Conservation (phyloP, 2,329 filamentous ascomycete genomes). For the Colletotrichum higginsianum region DNA sequence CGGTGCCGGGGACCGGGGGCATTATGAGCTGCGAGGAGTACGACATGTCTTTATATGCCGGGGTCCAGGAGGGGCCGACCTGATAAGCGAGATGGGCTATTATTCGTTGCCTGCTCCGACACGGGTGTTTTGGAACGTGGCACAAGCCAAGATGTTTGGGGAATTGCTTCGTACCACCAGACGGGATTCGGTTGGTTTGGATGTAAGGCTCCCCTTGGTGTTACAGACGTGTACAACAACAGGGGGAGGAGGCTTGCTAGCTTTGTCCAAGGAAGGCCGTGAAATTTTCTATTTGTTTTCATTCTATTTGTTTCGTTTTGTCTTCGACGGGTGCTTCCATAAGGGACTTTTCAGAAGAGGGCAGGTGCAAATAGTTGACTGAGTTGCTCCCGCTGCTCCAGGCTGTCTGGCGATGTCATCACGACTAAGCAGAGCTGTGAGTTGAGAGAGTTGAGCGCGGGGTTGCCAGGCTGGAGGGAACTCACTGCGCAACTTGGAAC, state of each 20-base stretch:
- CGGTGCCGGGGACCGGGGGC: slow-evolving; percentile 17
- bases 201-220: too few species aligned
- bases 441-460: too few species aligned
- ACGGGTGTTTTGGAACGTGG: background rate
- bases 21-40: slow-evolving; percentile 9
- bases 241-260: slow-evolving; percentile 3
- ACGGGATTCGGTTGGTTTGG: background rate
- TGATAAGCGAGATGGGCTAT: slow-evolving; percentile 5
- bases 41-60: slow-evolving; percentile 9
- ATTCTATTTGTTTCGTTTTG: background rate
- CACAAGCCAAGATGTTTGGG: background rate
- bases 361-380: background rate
- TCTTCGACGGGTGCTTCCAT: background rate
- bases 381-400: background rate
- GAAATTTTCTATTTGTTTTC: background rate
- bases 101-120: background rate
- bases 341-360: background rate
- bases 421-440: background rate
- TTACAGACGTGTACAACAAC: too few species aligned
- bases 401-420: background rate
- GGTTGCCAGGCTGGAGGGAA: background rate
- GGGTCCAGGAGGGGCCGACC: background rate
- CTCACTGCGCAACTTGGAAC: background rate
- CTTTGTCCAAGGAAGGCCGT: background rate
- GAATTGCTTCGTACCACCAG: too few species aligned